Percentiles rank a stretch among this genome's conserved stretches.
Evolutionary conservation across 441 rosid genomes (phyloP).

Genomic region (Pelargonium myrrhifolium): DNA sequence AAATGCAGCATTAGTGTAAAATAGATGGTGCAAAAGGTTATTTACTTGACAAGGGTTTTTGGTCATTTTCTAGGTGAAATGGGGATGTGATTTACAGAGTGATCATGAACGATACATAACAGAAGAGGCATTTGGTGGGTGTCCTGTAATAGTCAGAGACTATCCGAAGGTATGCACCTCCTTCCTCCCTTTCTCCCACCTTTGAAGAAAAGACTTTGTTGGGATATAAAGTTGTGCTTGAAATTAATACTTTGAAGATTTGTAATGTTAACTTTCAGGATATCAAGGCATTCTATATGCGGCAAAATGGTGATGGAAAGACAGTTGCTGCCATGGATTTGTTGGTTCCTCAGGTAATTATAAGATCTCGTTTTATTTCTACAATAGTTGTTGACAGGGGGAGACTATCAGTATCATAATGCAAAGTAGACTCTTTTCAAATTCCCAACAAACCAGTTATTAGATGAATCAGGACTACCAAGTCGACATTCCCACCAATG

Average conservation of each 20-base stretch:
- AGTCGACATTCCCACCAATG: neutral
- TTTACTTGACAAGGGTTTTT: conserved; percentile 7
- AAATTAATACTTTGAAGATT: conserved; percentile 9
- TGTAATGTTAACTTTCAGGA: conserved; percentile 37
- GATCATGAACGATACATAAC: conserved; percentile 98
- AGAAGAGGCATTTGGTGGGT: conserved; percentile 74
- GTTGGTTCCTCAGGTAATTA: conserved; percentile 83
- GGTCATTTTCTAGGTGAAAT: conserved; percentile 52
- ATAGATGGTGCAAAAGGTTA: conserved; percentile 1
- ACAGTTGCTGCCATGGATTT: conserved; percentile 98
- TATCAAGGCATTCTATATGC: conserved; percentile 95
- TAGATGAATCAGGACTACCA: neutral
- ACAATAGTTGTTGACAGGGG: neutral
- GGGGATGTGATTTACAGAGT: conserved; percentile 96
- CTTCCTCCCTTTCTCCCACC: conserved; percentile 6
- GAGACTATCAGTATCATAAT: neutral
- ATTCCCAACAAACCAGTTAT: neutral
- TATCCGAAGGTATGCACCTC: conserved; percentile 60
- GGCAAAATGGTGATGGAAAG: conserved; percentile 88
- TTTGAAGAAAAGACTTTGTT: neutral
- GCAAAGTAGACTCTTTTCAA: neutral
- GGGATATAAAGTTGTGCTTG: neutral
- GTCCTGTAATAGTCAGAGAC: conserved; percentile 84
- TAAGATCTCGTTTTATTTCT: conserved; percentile 3
- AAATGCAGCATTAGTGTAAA: neutral